Conservation (phyloP, 2,329 filamentous ascomycete species). For the Magnaporthiopsis incrustans region DNA sequence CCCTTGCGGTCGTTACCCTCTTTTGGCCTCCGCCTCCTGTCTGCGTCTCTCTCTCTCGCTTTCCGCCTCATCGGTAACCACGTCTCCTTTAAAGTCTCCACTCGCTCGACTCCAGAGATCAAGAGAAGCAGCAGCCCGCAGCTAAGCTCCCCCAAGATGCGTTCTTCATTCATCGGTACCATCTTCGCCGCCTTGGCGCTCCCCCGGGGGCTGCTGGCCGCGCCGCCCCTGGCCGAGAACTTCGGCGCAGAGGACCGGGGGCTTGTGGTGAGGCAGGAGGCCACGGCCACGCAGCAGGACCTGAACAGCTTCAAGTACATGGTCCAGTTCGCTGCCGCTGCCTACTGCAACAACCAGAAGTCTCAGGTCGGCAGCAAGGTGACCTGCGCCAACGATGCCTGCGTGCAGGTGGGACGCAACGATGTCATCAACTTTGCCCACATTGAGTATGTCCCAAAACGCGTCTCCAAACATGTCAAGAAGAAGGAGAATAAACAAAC, state of each 20-base stretch:
- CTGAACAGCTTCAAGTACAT: conserved; percentile 38
- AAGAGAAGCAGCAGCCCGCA: not conserved
- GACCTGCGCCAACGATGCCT: conserved; percentile 33
- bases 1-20: not conserved
- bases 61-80: not conserved
- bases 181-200: not conserved
- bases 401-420: conserved; percentile 34
- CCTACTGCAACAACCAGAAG: conserved; percentile 44
- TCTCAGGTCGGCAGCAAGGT: conserved; percentile 28
- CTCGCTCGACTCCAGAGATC: not conserved
- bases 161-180: not conserved
- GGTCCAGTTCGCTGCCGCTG: conserved; percentile 41
- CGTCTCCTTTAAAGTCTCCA: not conserved
- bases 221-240: not conserved
- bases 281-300: conserved; percentile 22
- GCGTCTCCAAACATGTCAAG: conserved; percentile 20
- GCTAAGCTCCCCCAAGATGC: not conserved
- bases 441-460: conserved; percentile 26
- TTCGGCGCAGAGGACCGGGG: not conserved
- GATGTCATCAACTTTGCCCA: conserved; percentile 23
- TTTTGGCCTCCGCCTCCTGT: not conserved
- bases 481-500: not conserved
- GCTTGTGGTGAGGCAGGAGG: conserved; percentile 5
- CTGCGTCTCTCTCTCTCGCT: not conserved
- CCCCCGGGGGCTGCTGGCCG: not conserved